Evolutionary conservation across 2,329 filamentous ascomycete genomes (phyloP), one percentile per base, ranked within the genome.

Genomic region (Ceratocystiopsis minuta): DNA sequence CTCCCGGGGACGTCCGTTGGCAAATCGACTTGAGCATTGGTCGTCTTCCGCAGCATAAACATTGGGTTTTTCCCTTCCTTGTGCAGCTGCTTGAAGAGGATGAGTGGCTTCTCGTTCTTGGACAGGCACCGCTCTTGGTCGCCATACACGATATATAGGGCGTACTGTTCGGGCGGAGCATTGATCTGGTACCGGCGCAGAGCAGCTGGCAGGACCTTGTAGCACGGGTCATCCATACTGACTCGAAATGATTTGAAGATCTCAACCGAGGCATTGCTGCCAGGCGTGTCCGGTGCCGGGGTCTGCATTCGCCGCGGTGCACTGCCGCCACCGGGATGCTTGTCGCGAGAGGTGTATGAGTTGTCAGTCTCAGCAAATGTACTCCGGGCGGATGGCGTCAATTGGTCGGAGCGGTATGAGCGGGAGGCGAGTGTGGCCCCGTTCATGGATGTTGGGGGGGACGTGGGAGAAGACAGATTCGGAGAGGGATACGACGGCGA

Each of bases 171-270:
- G 82, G 87, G 95, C 40, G 94, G 88, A 17, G 87, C 88, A 50
- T 92, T 88, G 64, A 98, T 98, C 56, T 96, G 90, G 63, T 98
- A 98, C 58, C 95, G 94, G 57, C 92, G 92, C 16, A 98, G 71
- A 3, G 90, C 90, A 15, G 92, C 90, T 2, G 90, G 90, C 2
- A 98, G 69, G 24, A 98, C 90, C 58, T 95, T 95, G 65, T 94
- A 82, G 63, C 90, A 98, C 3, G 90, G 90, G 55, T 98, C 90
- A 51, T 98, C 90, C 72, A 96, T 92, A 56, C 83, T 90, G 47
- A 98, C 90, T 34, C 88, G 79, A 71, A 98, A 98, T 1, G 84
- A 93, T 59, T 98, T 98, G 75, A 96, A 96, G 45, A 98, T 95
- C 60, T 98, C 90, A 45, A 95, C 87, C 1, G 73, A 75, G 13